Evolutionary conservation across 1,284 basidiomycete species (phyloP).

Genomic region (Ustilago cynodontis): DNA sequence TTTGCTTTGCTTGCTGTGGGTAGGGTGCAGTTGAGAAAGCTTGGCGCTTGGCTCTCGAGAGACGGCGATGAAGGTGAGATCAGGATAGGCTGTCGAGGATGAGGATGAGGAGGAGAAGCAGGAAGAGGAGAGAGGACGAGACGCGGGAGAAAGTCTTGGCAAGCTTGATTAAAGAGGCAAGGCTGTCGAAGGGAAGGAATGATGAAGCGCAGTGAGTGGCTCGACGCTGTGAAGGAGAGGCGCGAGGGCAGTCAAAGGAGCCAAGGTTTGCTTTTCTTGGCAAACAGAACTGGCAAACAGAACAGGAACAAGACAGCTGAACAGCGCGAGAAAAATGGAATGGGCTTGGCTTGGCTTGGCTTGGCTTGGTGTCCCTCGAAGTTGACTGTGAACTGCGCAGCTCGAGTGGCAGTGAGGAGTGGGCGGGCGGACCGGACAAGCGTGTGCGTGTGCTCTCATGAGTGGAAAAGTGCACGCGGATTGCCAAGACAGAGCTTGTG

Average conservation of each 20-base stretch:
- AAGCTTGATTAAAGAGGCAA: background rate
- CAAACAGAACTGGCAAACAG: conserved; percentile 21
- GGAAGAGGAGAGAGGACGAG: conserved; percentile 8
- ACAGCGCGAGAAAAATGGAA: background rate
- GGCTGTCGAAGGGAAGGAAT: conserved; percentile 5
- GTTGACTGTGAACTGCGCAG: background rate
- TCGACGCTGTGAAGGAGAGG: background rate
- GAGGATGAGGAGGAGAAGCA: conserved; percentile 8
- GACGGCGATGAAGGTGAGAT: background rate
- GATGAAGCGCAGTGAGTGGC: background rate
- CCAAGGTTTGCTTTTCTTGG: conserved; percentile 27
- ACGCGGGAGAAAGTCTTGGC: conserved; percentile 29
- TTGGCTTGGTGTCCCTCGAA: background rate
- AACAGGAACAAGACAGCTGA: background rate
- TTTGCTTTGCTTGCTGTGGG: too few relatives aligned
- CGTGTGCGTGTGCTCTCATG: background rate
- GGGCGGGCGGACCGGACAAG: background rate
- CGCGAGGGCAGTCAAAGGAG: conserved; percentile 12
- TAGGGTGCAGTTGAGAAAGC: conserved; percentile 14
- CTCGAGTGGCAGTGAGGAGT: too few relatives aligned
- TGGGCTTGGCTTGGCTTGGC: background rate
- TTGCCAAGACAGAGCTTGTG: conserved; percentile 6
- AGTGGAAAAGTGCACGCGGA: background rate
- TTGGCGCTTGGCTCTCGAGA: conserved; percentile 17
- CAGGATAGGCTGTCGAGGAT: background rate